Base-by-base conservation (phyloP, 2,329 filamentous ascomycete genomes). In the Zarea fungicola region DNA sequence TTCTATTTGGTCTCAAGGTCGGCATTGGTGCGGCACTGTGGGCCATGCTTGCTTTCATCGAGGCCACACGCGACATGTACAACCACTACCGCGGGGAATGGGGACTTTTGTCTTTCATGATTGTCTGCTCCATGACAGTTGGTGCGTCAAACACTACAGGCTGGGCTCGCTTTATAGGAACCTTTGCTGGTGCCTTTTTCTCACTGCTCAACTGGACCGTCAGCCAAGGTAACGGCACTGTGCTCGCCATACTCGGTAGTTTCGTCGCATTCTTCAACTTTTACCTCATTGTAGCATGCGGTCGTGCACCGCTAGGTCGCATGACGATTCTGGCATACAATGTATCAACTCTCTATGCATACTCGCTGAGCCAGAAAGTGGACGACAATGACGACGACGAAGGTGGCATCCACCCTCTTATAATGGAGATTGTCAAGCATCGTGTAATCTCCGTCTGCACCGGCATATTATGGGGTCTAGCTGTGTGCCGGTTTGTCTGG, bases 261-360 rank as follows among this genome's bases (percentile, higher is more conserved):
- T 60, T 88, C 1, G 84, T 93, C 57, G 82, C 85, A 18, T 75
- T 89, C 19, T 84, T 82, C 60, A 90, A 86, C 55, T 93, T 92
- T 60, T 93, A 89, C 64, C 83, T 96, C 58, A 95, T 92, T 55
- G 73, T 96, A 39, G 87, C 83, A 18, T 80, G 81, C 58, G 82
- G 83, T 21, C 89, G 89, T 64, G 89, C 87, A 1, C 88, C 90
- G 1, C 85, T 96, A 70, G 90, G 89, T 34, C 82, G 91, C 40
- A 96, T 95, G 64, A 92, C 93, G 52, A 79, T 96, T 62, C 78
- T 96, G 36, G 95, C 90, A 1, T 96, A 96, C 73, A 96, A 96
- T 62, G 81, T 96, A 21, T 90, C 87, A 9, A 88, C 88, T 4
- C 77, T 96, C 4, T 96, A 96, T 62, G 88, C 89, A 5, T 96